Evolutionary conservation across 2,329 filamentous ascomycete genomes (phyloP).

Genomic region (Acrocalymma vagum): DNA sequence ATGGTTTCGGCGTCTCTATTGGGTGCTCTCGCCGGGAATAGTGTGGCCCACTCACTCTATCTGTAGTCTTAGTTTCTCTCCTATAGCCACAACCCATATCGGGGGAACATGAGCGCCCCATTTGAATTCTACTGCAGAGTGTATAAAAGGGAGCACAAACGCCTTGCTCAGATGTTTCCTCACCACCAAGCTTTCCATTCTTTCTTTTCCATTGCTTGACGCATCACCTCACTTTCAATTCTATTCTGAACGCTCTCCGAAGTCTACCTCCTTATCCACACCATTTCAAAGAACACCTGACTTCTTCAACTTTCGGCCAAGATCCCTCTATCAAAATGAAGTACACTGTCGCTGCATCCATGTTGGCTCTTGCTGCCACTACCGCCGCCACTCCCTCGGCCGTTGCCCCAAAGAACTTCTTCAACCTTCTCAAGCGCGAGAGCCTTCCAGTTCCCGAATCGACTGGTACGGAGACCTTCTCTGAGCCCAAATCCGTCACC

Average conservation of each 20-base stretch:
- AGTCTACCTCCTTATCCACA: constrained; percentile 9
- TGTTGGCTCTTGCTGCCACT: constrained; percentile 36
- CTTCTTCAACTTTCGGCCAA: constrained; percentile 11
- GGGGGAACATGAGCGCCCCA: too few relatives aligned
- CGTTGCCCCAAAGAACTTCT: constrained; percentile 29
- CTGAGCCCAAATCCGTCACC: constrained; percentile 27
- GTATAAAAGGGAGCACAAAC: too few relatives aligned
- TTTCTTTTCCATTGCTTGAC: constrained; percentile 27
- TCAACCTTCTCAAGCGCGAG: constrained; percentile 39
- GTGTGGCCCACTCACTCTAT: too few relatives aligned
- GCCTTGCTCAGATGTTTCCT: too few relatives aligned
- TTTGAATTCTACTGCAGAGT: too few relatives aligned
- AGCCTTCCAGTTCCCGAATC: constrained; percentile 39
- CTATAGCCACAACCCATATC: too few relatives aligned
- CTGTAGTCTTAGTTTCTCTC: too few relatives aligned
- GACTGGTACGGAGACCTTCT: constrained; percentile 41
- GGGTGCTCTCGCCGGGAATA: too few relatives aligned
- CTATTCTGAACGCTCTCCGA: constrained; percentile 27
- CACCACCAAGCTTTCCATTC: too few relatives aligned
- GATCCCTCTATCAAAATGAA: constrained; percentile 38
- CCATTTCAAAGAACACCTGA: constrained; percentile 34
- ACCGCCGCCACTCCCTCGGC: constrained; percentile 38
- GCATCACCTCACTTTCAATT: constrained; percentile 29
- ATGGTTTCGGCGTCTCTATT: too few relatives aligned
- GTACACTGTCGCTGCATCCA: constrained; percentile 37